Evolutionary conservation across 1,284 basidiomycete species (phyloP).

Genomic region (Malassezia restricta): DNA sequence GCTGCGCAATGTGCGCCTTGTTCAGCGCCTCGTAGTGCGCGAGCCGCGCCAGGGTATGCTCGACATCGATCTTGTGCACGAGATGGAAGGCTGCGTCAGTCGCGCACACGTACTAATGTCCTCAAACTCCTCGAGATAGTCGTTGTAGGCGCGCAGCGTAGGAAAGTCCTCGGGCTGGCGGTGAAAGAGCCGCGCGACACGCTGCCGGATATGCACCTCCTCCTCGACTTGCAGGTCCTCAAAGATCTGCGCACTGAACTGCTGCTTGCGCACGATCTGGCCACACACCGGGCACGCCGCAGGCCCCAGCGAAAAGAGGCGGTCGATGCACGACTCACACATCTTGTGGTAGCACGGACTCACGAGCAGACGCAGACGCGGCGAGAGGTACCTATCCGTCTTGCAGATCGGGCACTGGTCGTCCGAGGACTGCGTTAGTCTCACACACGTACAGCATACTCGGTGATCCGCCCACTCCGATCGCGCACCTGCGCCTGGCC

Average conservation of each 20-base stretch:
- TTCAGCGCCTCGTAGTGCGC: slow-evolving; percentile 56
- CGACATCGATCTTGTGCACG: slow-evolving; percentile 77
- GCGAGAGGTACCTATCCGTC: slow-evolving; percentile 89
- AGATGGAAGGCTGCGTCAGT: slow-evolving; percentile 70
- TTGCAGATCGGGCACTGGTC: slow-evolving; percentile 96
- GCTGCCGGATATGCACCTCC: slow-evolving; percentile 75
- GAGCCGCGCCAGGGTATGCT: slow-evolving; percentile 71
- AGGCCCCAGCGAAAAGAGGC: slow-evolving; percentile 86
- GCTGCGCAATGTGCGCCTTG: slow-evolving; percentile 23
- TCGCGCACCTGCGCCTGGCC: slow-evolving; percentile 21
- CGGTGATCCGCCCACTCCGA: slow-evolving; percentile 29
- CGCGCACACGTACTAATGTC: slow-evolving; percentile 62
- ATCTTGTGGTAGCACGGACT: slow-evolving; percentile 97
- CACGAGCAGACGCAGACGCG: slow-evolving; percentile 80
- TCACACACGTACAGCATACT: slow-evolving; percentile 21
- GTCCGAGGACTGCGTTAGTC: slow-evolving; percentile 20
- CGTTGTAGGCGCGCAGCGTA: slow-evolving; percentile 72
- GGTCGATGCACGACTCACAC: slow-evolving; percentile 68
- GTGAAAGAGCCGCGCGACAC: slow-evolving; percentile 72
- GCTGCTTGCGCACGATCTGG: slow-evolving; percentile 76
- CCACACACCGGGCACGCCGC: slow-evolving; percentile 90
- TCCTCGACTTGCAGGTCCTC: slow-evolving; percentile 93
- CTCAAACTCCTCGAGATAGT: slow-evolving; percentile 92
- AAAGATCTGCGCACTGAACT: slow-evolving; percentile 91
- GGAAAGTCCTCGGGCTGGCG: slow-evolving; percentile 81